Evolutionary conservation across 2,329 filamentous ascomycete species (phyloP).

Genomic region (Diaporthe ampelina): DNA sequence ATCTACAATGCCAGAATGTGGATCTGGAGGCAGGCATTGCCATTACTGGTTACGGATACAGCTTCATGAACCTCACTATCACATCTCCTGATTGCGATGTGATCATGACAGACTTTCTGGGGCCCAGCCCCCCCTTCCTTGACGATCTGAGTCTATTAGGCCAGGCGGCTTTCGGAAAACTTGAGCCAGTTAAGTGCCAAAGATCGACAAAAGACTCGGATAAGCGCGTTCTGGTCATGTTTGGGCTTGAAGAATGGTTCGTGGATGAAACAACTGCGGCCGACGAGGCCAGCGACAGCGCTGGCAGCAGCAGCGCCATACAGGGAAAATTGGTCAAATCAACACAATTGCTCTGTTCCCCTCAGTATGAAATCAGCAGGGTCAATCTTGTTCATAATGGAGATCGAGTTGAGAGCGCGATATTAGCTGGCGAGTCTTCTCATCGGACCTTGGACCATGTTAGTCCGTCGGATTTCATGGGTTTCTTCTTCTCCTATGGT

Average conservation of each 20-base stretch:
- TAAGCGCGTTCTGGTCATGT: not conserved
- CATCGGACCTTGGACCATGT: constrained; percentile 44
- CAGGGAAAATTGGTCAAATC: constrained; percentile 43
- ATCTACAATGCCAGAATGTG: constrained; percentile 51
- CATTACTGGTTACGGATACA: too few relatives aligned
- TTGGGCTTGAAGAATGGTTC: not conserved
- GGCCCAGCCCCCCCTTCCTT: not conserved
- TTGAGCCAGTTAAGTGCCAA: not conserved
- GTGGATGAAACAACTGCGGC: not conserved
- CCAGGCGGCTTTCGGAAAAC: not conserved
- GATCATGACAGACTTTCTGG: fast-evolving
- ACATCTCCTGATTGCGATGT: not conserved
- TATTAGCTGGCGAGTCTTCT: not conserved
- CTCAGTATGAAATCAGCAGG: constrained; percentile 45
- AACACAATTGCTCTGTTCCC: constrained; percentile 48
- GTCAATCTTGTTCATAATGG: constrained; percentile 47
- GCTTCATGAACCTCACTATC: constrained; percentile 2
- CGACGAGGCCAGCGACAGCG: not conserved
- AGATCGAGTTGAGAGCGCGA: constrained; percentile 42
- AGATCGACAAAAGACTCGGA: not conserved
- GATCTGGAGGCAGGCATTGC: constrained; percentile 43
- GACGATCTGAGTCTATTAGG: fast-evolving
- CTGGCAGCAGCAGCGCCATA: not conserved
- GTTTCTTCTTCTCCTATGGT: too few relatives aligned
- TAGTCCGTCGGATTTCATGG: constrained; percentile 46